phyloP scores from a whole-genome alignment of 345 rosid species.

The Populus euphratica region DNA sequence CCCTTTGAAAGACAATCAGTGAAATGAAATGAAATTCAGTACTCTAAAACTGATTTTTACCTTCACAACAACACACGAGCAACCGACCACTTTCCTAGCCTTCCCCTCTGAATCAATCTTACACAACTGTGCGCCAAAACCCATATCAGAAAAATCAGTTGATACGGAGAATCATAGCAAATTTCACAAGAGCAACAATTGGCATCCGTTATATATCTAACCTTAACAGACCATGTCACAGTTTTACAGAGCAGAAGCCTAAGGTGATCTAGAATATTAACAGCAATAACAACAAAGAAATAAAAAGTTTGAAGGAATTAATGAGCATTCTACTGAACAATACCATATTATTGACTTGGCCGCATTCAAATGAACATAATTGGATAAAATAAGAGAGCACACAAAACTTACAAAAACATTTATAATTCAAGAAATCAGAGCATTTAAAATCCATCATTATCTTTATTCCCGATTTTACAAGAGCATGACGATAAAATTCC shows the following conservation, averaged over 20 bases:
- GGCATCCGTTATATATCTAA: not conserved
- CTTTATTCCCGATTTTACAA: not conserved
- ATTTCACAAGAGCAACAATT: not conserved
- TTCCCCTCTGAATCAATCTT: constrained; percentile 90
- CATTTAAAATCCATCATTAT: not conserved
- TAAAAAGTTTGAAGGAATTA: not conserved
- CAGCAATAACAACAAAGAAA: not conserved
- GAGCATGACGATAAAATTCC: not conserved
- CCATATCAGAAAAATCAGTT: not conserved
- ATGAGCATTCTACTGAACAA: not conserved
- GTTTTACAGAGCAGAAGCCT: not conserved
- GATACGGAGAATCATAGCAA: not conserved
- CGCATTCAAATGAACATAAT: not conserved
- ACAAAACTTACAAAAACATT: not conserved
- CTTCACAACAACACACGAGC: constrained; percentile 85
- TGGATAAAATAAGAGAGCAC: not conserved
- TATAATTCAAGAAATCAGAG: not conserved
- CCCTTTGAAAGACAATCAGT: not conserved
- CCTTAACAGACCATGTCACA: not conserved
- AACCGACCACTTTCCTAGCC: constrained; percentile 85
- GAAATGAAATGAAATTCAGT: not conserved
- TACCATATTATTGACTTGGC: not conserved
- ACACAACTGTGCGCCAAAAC: constrained; percentile 48
- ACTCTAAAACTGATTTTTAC: constrained; percentile 20
- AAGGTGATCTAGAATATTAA: not conserved